phyloP scores from a whole-genome alignment of 495 filamentous ascomycete species.

The Annulohypoxylon stygium region DNA sequence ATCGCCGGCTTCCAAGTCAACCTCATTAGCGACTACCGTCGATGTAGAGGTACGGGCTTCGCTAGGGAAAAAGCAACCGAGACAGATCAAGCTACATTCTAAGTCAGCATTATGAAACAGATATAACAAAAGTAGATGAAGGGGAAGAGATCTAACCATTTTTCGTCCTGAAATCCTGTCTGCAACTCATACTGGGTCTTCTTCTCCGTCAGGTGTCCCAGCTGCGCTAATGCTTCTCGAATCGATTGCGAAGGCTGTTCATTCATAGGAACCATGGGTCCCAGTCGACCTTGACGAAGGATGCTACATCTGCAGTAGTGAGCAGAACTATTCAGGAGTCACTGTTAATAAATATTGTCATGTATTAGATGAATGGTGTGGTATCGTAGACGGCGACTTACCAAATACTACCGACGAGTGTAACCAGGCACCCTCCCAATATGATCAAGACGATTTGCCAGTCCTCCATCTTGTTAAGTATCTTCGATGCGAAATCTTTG shows the following conservation, averaged over 20 bases:
- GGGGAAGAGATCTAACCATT: constrained; percentile 28
- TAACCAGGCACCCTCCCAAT: constrained; percentile 8
- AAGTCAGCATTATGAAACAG: constrained; percentile 2
- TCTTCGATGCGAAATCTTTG: neutral
- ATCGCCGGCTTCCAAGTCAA: constrained; percentile 31
- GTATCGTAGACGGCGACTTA: constrained; percentile 11
- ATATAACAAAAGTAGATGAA: neutral
- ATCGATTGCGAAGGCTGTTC: constrained; percentile 25
- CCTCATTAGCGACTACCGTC: constrained; percentile 9
- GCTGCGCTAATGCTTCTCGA: constrained; percentile 32
- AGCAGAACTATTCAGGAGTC: constrained; percentile 9
- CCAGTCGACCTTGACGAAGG: neutral
- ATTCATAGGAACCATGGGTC: neutral
- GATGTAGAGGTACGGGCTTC: constrained; percentile 14
- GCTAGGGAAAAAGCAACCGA: constrained; percentile 24
- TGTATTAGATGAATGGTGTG: neutral
- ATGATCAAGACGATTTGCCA: constrained; percentile 26
- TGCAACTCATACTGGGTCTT: constrained; percentile 15
- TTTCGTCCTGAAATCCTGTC: constrained; percentile 30
- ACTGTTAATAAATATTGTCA: constrained; percentile 9
- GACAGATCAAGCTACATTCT: constrained; percentile 35
- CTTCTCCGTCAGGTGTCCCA: constrained; percentile 39
- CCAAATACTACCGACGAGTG: constrained; percentile 15
- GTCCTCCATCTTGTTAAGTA: constrained; percentile 20
- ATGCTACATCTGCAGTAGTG: constrained; percentile 15